Evolutionary conservation across 1,139 yeast genomes (phyloP).

Genomic region (Candida mesenterica): DNA sequence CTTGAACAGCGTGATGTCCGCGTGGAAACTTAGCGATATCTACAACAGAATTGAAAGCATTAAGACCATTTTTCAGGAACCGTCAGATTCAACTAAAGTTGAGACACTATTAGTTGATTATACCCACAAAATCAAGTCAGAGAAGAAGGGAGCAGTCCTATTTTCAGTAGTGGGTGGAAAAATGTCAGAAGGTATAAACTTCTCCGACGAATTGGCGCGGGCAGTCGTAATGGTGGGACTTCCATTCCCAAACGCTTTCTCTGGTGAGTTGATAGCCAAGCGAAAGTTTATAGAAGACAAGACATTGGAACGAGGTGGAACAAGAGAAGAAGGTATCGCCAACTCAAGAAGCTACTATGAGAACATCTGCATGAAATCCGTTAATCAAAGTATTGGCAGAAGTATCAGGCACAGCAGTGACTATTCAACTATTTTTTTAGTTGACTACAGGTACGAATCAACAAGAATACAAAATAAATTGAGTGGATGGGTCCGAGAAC

Average conservation of each 20-base stretch:
- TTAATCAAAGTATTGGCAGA: conserved; percentile 91
- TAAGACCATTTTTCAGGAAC: conserved; percentile 60
- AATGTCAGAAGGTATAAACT: conserved; percentile 92
- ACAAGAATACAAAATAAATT: conserved; percentile 57
- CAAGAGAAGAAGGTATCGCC: conserved; percentile 37
- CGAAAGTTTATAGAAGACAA: conserved; percentile 60
- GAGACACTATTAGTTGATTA: conserved; percentile 52
- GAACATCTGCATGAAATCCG: conserved; percentile 86
- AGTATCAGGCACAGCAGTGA: conserved; percentile 85
- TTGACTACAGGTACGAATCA: conserved; percentile 62
- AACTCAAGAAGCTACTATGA: conserved; percentile 70
- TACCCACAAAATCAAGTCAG: conserved; percentile 29
- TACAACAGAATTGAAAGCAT: conserved; percentile 29
- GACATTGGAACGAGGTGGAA: conserved; percentile 38
- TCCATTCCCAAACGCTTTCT: conserved; percentile 83
- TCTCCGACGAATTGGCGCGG: conserved; percentile 81
- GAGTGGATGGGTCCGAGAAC: conserved; percentile 72
- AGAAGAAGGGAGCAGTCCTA: conserved; percentile 57
- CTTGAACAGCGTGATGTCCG: conserved; percentile 45
- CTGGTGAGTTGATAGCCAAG: conserved; percentile 81
- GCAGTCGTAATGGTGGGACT: conserved; percentile 86
- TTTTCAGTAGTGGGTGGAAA: conserved; percentile 93
- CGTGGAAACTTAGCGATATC: conserved; percentile 47
- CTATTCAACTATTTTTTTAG: conserved; percentile 69
- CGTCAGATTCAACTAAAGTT: conserved; percentile 40